phyloP scores from a whole-genome alignment of 2,329 filamentous ascomycete genomes.

The Talaromyces verruculosus region DNA sequence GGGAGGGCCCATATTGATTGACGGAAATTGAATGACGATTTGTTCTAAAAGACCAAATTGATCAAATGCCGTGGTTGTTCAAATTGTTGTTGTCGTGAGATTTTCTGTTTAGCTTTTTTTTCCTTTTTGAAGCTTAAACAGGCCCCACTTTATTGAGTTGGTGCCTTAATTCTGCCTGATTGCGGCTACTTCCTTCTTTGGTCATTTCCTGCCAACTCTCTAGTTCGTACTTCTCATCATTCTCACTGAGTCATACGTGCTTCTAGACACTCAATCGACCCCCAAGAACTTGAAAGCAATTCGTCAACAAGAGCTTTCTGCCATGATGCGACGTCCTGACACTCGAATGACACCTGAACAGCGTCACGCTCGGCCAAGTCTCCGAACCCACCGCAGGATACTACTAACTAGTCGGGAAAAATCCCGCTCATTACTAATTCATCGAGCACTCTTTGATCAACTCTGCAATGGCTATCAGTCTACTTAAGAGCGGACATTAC shows the following conservation, averaged over 20 bases:
- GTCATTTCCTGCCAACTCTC: neutral
- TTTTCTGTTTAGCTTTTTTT: neutral
- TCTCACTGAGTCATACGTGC: neutral
- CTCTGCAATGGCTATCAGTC: neutral
- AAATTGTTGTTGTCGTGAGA: neutral
- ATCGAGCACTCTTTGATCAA: neutral
- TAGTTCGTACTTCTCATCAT: neutral
- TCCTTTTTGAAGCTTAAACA: slow-evolving; percentile 1
- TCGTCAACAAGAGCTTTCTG: neutral
- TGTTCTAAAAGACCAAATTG: neutral
- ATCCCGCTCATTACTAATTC: neutral
- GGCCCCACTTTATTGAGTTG: neutral
- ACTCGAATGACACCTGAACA: neutral
- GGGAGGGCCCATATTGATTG: slow-evolving; percentile 63
- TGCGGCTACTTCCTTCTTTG: slow-evolving; percentile 9
- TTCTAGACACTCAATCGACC: neutral
- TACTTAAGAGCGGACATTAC: neutral
- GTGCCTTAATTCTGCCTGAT: slow-evolving; percentile 4
- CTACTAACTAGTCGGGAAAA: neutral
- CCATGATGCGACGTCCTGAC: neutral
- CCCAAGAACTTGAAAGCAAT: neutral
- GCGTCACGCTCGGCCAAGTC: neutral
- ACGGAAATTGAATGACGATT: neutral
- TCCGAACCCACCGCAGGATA: neutral
- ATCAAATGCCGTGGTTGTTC: neutral